phyloP scores from a whole-genome alignment of 129 eudicot genomes.

The Saussurea involucrata region DNA sequence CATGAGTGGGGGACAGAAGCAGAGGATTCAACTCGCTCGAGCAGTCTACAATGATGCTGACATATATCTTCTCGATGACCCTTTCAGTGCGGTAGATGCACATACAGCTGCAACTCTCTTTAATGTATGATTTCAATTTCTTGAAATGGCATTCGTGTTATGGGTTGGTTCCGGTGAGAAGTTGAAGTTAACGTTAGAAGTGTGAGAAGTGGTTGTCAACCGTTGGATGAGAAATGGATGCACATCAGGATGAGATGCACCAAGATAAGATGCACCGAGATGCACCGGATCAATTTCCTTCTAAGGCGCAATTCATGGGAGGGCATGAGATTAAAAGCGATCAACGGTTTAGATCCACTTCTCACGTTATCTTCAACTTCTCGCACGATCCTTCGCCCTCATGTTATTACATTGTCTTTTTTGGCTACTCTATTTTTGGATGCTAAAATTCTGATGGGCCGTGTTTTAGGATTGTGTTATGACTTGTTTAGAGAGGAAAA shows the following conservation, averaged over 20 bases:
- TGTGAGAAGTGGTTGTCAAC: no score
- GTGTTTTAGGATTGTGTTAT: conserved; percentile 71
- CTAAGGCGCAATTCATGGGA: no score
- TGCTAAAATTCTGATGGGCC: not conserved
- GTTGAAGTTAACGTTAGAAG: no score
- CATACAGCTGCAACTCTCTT: conserved; percentile 82
- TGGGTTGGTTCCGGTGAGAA: no score
- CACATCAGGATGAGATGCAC: no score
- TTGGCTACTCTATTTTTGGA: not conserved
- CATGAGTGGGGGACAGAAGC: conserved; percentile 92
- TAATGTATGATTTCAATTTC: conserved; percentile 38
- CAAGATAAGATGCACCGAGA: no score
- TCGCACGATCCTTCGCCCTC: no score
- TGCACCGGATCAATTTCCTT: no score
- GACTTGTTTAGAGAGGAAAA: conserved; percentile 54
- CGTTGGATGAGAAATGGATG: no score
- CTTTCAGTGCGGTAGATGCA: conserved; percentile 92
- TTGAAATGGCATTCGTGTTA: conserved; percentile 1
- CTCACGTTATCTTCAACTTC: no score
- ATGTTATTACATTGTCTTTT: not conserved
- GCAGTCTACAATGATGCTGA: conserved; percentile 84
- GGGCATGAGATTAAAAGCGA: no score
- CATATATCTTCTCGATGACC: conserved; percentile 84
- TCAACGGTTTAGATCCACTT: no score
- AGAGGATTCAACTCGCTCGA: conserved; percentile 84